These are phyloP conservation scores for Poa pratensis DNA, from an alignment of 176 grass and related monocot genomes.

Conservation along the genomic window DNA sequence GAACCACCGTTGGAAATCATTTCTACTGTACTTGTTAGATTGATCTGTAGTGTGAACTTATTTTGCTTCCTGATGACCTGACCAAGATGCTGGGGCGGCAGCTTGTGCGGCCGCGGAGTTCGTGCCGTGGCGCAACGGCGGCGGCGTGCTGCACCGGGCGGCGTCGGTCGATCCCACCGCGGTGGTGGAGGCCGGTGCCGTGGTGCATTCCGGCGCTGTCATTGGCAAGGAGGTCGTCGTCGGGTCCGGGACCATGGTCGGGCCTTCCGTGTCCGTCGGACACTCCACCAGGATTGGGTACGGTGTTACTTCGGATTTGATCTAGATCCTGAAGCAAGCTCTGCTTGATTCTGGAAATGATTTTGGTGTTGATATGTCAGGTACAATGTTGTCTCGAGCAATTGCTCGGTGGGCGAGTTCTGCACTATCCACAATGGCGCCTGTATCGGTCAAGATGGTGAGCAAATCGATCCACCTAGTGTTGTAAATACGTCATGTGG, in stretches of 20 bases:
- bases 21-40: neutral
- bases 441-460: slow-evolving; percentile 94
- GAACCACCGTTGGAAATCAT: neutral
- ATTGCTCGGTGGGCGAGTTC: slow-evolving; percentile 70
- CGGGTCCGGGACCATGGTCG: slow-evolving; percentile 69
- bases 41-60: neutral
- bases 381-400: slow-evolving; percentile 79
- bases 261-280: slow-evolving; percentile 66
- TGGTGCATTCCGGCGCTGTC: slow-evolving; percentile 61
- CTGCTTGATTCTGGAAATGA: neutral
- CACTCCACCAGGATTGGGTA: slow-evolving; percentile 81
- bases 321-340: neutral
- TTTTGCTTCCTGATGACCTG: neutral
- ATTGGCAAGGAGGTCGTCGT: slow-evolving; percentile 62
- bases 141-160: slow-evolving; percentile 53
- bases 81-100: slow-evolving; percentile 19
- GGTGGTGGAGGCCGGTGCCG: slow-evolving; percentile 50
- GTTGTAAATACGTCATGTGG: neutral
- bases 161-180: slow-evolving; percentile 48
- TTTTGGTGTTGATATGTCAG: slow-evolving; percentile 55
- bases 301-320: neutral
- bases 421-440: slow-evolving; percentile 79
- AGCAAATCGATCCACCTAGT: slow-evolving; percentile 4
- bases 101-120: no score
- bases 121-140: slow-evolving; percentile 57